phyloP scores from a whole-genome alignment of 2,329 filamentous ascomycete species.

The Diplodia mutila region DNA sequence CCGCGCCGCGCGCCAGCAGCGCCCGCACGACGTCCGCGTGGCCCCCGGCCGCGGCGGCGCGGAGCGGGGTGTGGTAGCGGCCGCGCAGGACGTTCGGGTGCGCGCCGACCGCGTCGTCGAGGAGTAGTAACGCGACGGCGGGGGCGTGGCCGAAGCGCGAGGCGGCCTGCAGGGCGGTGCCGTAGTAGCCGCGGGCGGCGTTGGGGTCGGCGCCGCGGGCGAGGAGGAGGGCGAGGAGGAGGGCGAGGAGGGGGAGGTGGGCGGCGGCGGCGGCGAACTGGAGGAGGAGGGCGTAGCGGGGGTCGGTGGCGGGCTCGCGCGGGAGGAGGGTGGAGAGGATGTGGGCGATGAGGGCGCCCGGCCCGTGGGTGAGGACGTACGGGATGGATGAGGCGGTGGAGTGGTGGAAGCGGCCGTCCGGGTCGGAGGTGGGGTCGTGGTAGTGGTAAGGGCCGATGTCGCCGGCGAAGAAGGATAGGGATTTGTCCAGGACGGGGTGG shows the following conservation, averaged over 20 bases:
- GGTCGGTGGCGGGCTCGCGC: background rate
- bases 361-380: no score
- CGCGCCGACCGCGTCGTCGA: conserved; percentile 28
- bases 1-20: conserved; percentile 31
- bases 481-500: no score
- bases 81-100: conserved; percentile 29
- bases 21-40: conserved; percentile 30
- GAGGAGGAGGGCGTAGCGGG: background rate
- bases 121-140: conserved; percentile 29
- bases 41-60: conserved; percentile 32
- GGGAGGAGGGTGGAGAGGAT: no score
- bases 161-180: conserved; percentile 31
- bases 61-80: conserved; percentile 28
- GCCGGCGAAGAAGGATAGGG: no score
- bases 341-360: background rate
- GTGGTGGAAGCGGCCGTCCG: no score
- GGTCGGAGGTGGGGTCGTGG: no score
- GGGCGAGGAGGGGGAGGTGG: background rate
- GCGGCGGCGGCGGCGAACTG: background rate
- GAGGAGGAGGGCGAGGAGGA: conserved; percentile 30
- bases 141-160: conserved; percentile 27
- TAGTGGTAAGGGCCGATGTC: no score
- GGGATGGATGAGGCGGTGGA: no score
- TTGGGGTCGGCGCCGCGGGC: no score
- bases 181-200: conserved; percentile 25